A percentile compares a stretch with the other conserved stretches of the same genome.
phyloP scores from a whole-genome alignment of 2,329 filamentous ascomycete species.

The Fusarium dimerum region DNA sequence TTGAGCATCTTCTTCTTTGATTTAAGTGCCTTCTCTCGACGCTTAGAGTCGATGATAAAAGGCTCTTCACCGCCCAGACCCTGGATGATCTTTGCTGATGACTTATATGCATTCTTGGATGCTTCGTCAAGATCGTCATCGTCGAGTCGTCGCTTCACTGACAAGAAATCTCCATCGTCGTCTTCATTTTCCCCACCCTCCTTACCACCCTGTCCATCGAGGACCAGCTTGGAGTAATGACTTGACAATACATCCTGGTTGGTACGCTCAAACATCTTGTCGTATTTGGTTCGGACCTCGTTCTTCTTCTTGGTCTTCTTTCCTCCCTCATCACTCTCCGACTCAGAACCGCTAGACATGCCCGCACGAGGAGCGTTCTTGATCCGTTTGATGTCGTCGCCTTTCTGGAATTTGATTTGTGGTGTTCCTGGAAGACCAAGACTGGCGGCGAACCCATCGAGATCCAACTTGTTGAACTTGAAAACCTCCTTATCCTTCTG shows the following conservation, averaged over 20 bases:
- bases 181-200: slow-evolving; percentile 53
- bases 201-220: slow-evolving; percentile 54
- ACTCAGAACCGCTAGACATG: slow-evolving; percentile 63
- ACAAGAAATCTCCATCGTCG: slow-evolving; percentile 79
- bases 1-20: slow-evolving; percentile 94
- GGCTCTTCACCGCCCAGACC: slow-evolving; percentile 71
- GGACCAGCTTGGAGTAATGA: slow-evolving; percentile 87
- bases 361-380: slow-evolving; percentile 81
- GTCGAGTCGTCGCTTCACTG: slow-evolving; percentile 83
- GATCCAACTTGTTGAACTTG: slow-evolving; percentile 75
- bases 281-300: slow-evolving; percentile 88
- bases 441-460: slow-evolving; percentile 84
- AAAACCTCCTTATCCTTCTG: slow-evolving; percentile 94
- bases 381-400: slow-evolving; percentile 79
- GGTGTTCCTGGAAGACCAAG: slow-evolving; percentile 88
- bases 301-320: slow-evolving; percentile 63
- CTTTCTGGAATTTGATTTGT: slow-evolving; percentile 90
- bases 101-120: slow-evolving; percentile 43
- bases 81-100: slow-evolving; percentile 60
- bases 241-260: slow-evolving; percentile 96
- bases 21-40: slow-evolving; percentile 89
- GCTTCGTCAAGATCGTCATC: slow-evolving; percentile 64
- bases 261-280: slow-evolving; percentile 95
- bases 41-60: slow-evolving; percentile 88
- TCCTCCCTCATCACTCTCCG: slow-evolving; percentile 48